A percentile compares a stretch with the other conserved stretches of the same genome.
These are phyloP conservation scores for Acidiella bohemica DNA, from an alignment of 495 filamentous ascomycete genomes.

Conservation along the genomic window DNA sequence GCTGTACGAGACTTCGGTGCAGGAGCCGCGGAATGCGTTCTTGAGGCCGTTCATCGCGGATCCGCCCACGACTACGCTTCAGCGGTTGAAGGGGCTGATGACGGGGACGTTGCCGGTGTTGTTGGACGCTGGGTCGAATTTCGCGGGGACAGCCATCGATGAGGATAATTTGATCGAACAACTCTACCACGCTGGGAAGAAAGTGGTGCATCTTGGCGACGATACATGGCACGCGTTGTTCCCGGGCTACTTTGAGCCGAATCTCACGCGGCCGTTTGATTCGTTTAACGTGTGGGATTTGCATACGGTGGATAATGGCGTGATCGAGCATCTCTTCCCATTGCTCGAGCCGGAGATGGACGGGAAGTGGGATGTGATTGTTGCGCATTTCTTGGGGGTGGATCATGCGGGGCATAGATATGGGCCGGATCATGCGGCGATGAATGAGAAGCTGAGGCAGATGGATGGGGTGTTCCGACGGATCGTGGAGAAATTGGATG, in stretches of 20 bases:
- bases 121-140: conserved; percentile 84
- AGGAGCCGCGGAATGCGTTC: conserved; percentile 67
- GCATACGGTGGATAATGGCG: conserved; percentile 92
- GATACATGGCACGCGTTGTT: conserved; percentile 93
- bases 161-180: conserved; percentile 91
- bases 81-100: conserved; percentile 84
- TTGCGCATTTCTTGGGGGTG: conserved; percentile 89
- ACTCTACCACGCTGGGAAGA: conserved; percentile 63
- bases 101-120: conserved; percentile 94
- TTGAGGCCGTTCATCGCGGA: conserved; percentile 93
- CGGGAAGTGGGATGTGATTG: conserved; percentile 74
- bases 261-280: conserved; percentile 76
- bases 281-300: conserved; percentile 98
- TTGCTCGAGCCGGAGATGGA: conserved; percentile 50
- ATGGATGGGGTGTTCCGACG: conserved; percentile 73
- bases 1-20: conserved; percentile 64
- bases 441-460: conserved; percentile 77
- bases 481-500: conserved; percentile 59
- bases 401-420: conserved; percentile 97
- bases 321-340: conserved; percentile 84
- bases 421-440: conserved; percentile 82
- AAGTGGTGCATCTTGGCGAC: conserved; percentile 83
- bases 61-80: conserved; percentile 84
- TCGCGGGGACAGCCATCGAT: conserved; percentile 91
- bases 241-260: conserved; percentile 75